Conservation (phyloP, 441 rosid species). For the Erodium trifolium region DNA sequence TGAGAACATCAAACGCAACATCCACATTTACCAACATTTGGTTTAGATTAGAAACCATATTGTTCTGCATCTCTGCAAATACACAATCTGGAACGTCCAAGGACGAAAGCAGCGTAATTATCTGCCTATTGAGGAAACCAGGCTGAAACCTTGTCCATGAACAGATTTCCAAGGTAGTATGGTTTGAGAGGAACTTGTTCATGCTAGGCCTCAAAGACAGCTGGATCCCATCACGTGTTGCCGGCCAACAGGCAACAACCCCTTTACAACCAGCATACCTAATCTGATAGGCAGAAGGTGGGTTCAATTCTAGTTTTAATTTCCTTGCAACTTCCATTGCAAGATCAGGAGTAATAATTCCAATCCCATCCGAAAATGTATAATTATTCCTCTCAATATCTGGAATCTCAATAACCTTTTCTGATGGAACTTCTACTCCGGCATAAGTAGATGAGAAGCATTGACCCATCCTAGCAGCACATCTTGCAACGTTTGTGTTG, state of each 20-base stretch:
- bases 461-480: conserved; percentile 97
- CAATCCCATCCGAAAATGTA: conserved; percentile 88
- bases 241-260: conserved; percentile 92
- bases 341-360: conserved; percentile 73
- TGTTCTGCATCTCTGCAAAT: conserved; percentile 70
- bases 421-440: conserved; percentile 54
- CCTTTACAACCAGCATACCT: conserved; percentile 94
- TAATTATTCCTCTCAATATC: conserved; percentile 54
- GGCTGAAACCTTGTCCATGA: conserved; percentile 96
- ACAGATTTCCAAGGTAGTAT: conserved; percentile 71
- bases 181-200: conserved; percentile 61
- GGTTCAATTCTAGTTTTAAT: conserved; percentile 44
- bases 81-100: conserved; percentile 56
- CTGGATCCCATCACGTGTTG: conserved; percentile 43
- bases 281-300: conserved; percentile 81
- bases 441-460: conserved; percentile 96
- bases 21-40: conserved; percentile 58
- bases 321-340: conserved; percentile 64
- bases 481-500: conserved; percentile 57
- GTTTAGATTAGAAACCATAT: conserved; percentile 57
- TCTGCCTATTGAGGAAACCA: conserved; percentile 87
- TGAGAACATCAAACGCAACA: conserved; percentile 78
- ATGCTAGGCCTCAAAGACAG: conserved; percentile 66
- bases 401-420: conserved; percentile 40
- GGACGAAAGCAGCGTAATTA: conserved; percentile 61